A percentile compares a stretch with the other conserved stretches of the same genome.
phyloP scores from a whole-genome alignment of 1,284 basidiomycete genomes.

The Leccinum fuscescens region DNA sequence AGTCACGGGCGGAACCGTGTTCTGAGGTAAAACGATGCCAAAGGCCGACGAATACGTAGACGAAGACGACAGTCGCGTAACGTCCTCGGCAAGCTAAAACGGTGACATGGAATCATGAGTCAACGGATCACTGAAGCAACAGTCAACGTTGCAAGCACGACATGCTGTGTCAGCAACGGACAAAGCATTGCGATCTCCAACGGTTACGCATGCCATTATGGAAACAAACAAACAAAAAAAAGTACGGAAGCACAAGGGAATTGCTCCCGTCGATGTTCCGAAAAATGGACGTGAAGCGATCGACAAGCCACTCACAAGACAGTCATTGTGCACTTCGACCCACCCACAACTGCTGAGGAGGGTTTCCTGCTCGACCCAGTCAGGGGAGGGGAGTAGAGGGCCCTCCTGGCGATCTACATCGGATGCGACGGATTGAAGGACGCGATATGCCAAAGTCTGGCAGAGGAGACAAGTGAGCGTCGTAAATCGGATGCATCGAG shows the following conservation, averaged over 20 bases:
- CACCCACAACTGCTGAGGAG: slow-evolving; percentile 67
- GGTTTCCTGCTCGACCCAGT: slow-evolving; percentile 71
- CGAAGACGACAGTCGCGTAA: slow-evolving; percentile 44
- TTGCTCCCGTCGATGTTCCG: background rate
- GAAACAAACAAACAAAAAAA: slow-evolving; percentile 4
- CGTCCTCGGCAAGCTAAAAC: slow-evolving; percentile 47
- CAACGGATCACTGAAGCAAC: slow-evolving; percentile 10
- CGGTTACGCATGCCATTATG: slow-evolving; percentile 1
- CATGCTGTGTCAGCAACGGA: slow-evolving; percentile 5
- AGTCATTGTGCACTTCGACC: slow-evolving; percentile 66
- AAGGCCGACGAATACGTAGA: slow-evolving; percentile 53
- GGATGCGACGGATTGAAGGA: slow-evolving; percentile 55
- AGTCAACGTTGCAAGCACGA: slow-evolving; percentile 10
- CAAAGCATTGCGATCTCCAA: slow-evolving; percentile 8
- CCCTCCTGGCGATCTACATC: slow-evolving; percentile 66
- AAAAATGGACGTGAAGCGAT: background rate
- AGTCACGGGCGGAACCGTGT: slow-evolving; percentile 19
- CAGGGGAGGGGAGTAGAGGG: slow-evolving; percentile 64
- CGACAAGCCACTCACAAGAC: slow-evolving; percentile 56
- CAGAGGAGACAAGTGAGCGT: slow-evolving; percentile 71
- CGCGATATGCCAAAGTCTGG: slow-evolving; percentile 64
- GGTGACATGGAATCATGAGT: slow-evolving; percentile 21
- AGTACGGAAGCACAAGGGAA: slow-evolving; percentile 4
- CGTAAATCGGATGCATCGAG: slow-evolving; percentile 55
- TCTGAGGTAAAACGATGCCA: slow-evolving; percentile 45